Conservation (phyloP, 192 early-diverging fungal genomes). For the Podila horticola region DNA sequence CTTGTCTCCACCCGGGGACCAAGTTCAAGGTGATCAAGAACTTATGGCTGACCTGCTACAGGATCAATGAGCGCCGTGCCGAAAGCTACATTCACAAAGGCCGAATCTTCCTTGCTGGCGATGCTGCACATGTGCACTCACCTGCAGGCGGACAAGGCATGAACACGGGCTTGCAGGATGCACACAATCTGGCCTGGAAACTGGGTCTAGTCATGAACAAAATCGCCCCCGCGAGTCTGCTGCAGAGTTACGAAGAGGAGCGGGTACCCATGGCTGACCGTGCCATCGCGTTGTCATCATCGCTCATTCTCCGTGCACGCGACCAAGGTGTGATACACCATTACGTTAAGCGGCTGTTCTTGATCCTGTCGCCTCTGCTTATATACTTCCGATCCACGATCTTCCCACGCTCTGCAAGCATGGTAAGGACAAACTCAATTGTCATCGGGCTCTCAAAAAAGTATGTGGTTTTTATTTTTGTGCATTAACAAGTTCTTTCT, state of each 20-base stretch:
- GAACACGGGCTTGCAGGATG: conserved; percentile 57
- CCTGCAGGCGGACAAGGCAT: conserved; percentile 55
- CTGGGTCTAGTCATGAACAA: conserved; percentile 46
- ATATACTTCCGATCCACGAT: no score
- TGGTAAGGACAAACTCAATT: no score
- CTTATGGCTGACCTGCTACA: conserved; percentile 36
- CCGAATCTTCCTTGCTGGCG: conserved; percentile 57
- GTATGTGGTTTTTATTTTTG: not conserved
- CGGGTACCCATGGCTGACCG: conserved; percentile 25
- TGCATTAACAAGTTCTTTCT: not conserved
- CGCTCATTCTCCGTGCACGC: no score
- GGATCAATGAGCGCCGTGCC: conserved; percentile 34
- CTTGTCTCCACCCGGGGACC: not conserved
- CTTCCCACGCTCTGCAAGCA: no score
- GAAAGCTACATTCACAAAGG: conserved; percentile 19
- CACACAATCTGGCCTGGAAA: conserved; percentile 58
- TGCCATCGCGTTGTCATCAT: conserved; percentile 4
- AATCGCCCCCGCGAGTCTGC: not conserved
- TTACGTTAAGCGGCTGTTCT: no score
- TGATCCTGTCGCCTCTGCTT: no score
- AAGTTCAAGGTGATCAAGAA: conserved; percentile 14
- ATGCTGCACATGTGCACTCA: conserved; percentile 57
- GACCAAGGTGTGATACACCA: no score
- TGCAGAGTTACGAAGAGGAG: conserved; percentile 32
- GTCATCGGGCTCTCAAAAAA: no score